Evolutionary conservation across 1,139 yeast genomes (phyloP).

Genomic region (Hansenula sp.): DNA sequence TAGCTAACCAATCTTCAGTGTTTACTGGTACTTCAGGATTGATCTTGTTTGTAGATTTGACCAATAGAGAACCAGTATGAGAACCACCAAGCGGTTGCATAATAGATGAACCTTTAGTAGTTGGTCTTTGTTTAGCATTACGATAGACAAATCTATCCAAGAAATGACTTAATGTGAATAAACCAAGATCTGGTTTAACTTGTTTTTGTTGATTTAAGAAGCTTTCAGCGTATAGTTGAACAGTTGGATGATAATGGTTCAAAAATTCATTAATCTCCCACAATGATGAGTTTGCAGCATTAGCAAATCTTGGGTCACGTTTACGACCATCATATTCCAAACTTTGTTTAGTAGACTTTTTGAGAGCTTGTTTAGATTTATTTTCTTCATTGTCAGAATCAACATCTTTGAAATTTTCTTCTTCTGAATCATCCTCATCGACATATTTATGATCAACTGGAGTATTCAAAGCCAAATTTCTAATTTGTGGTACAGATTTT

Average conservation of each 20-base stretch:
- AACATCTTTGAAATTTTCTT: constrained; percentile 21
- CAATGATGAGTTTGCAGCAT: constrained; percentile 73
- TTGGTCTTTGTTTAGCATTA: constrained; percentile 77
- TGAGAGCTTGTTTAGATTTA: constrained; percentile 3
- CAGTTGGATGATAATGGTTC: constrained; percentile 90
- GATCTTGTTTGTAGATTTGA: constrained; percentile 55
- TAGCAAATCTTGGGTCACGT: constrained; percentile 86
- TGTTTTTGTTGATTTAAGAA: constrained; percentile 42
- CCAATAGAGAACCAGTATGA: constrained; percentile 66
- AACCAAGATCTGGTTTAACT: constrained; percentile 80
- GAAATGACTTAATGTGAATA: constrained; percentile 85
- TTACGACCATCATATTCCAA: constrained; percentile 75
- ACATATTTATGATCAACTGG: constrained; percentile 33
- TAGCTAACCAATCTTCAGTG: constrained; percentile 76
- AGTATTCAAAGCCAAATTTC: constrained; percentile 43
- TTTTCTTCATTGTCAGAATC: constrained; percentile 17
- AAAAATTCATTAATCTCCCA: constrained; percentile 83
- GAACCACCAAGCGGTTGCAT: constrained; percentile 98
- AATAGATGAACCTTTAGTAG: constrained; percentile 79
- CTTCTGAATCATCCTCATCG: constrained; percentile 29
- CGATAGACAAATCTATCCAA: constrained; percentile 93
- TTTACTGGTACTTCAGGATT: constrained; percentile 60
- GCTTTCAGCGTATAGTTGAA: constrained; percentile 73
- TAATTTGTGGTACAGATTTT: constrained; percentile 45
- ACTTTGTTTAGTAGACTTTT: constrained; percentile 9